Evolutionary conservation across 257 asterid genomes (phyloP).

Genomic region (Plantago ovata): DNA sequence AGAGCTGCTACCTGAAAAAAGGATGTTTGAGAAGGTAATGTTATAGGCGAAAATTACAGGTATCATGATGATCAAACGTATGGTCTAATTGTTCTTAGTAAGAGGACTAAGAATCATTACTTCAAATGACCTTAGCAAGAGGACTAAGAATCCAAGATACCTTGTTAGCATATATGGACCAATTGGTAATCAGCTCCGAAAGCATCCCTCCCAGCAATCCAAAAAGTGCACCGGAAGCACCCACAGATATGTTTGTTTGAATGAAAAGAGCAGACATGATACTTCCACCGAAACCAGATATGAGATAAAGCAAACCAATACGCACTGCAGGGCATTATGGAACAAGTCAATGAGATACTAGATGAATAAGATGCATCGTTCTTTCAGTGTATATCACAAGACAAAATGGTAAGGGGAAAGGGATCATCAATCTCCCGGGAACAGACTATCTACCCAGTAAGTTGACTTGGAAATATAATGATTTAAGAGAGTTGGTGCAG

Average conservation of each 20-base stretch:
- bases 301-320: slow-evolving; percentile 68
- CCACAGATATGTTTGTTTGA: slow-evolving; percentile 81
- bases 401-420: not conserved
- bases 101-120: slow-evolving; percentile 7
- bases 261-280: slow-evolving; percentile 76
- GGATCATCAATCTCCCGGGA: not conserved
- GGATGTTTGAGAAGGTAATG: slow-evolving; percentile 3
- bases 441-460: no score
- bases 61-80: not conserved
- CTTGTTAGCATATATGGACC: slow-evolving; percentile 89
- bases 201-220: slow-evolving; percentile 93
- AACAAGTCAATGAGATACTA: not conserved
- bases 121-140: not conserved
- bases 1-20: slow-evolving; percentile 56
- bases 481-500: no score
- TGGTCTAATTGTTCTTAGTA: not conserved
- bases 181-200: slow-evolving; percentile 81
- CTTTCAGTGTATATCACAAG: slow-evolving; percentile 1
- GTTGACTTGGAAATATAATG: no score
- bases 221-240: slow-evolving; percentile 95
- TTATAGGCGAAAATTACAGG: slow-evolving; percentile 8
- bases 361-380: not conserved
- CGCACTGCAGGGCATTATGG: slow-evolving; percentile 42
- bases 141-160: slow-evolving; percentile 40
- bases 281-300: slow-evolving; percentile 90